Conservation (phyloP, 768 basidiomycete species). For the Termitomyces heimii region DNA sequence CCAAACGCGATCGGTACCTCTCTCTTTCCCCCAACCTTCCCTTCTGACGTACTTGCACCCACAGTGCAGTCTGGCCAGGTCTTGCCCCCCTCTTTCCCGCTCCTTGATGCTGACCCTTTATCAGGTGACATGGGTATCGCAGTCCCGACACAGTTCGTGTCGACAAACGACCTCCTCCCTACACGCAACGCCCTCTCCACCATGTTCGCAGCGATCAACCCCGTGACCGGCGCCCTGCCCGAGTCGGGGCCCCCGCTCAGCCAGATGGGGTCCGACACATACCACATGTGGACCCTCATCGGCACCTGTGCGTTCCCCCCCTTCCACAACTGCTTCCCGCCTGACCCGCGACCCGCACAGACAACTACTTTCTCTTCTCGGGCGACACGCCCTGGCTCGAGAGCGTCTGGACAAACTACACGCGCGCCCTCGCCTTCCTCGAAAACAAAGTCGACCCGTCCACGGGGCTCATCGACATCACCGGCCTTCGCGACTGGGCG, state of each 20-base stretch:
- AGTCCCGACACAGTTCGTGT: conserved; percentile 55
- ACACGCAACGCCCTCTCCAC: conserved; percentile 52
- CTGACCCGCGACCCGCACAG: conserved; percentile 12
- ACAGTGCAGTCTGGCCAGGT: conserved; percentile 56
- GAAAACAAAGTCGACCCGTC: conserved; percentile 43
- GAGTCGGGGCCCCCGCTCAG: conserved; percentile 47
- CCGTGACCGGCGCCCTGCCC: conserved; percentile 47
- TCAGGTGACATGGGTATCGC: conserved; percentile 59
- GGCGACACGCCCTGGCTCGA: conserved; percentile 49
- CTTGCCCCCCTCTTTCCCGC: background rate
- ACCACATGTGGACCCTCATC: conserved; percentile 57
- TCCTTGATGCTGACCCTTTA: background rate
- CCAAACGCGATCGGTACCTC: conserved; percentile 47
- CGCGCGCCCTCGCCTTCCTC: conserved; percentile 48
- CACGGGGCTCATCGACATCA: conserved; percentile 48
- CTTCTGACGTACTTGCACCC: too few species aligned
- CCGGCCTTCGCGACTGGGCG: conserved; percentile 54
- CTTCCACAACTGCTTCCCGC: background rate
- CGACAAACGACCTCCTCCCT: conserved; percentile 51
- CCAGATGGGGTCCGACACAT: conserved; percentile 44
- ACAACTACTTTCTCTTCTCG: conserved; percentile 53
- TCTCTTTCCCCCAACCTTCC: too few species aligned
- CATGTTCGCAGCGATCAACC: conserved; percentile 50
- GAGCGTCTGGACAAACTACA: conserved; percentile 48
- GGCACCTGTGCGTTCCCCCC: conserved; percentile 34